Evolutionary conservation across 441 rosid genomes (phyloP).

Genomic region (Mallotus repandus): DNA sequence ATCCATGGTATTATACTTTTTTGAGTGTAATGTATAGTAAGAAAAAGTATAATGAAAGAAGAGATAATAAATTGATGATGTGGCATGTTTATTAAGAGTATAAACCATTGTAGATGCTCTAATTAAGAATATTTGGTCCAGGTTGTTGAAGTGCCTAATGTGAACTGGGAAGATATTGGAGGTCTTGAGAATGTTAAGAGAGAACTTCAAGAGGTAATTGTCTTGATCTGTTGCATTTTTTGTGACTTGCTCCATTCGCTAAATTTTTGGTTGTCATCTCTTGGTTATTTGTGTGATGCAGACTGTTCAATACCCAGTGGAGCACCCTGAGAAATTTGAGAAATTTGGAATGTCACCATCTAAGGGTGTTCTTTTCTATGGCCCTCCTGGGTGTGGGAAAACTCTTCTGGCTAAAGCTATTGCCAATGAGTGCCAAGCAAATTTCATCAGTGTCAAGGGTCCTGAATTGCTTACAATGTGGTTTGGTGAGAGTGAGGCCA

Average conservation of each 20-base stretch:
- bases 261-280: not conserved
- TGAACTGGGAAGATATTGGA: conserved; percentile 65
- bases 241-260: not conserved
- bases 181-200: conserved; percentile 36
- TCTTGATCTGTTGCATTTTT: not conserved
- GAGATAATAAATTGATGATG: no score
- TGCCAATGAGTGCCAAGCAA: conserved; percentile 73
- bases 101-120: no score
- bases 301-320: conserved; percentile 85
- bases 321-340: conserved; percentile 85
- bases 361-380: conserved; percentile 73
- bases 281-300: conserved; percentile 15
- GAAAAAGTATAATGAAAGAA: no score
- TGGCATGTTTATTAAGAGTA: no score
- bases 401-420: conserved; percentile 75
- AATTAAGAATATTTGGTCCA: conserved; percentile 16
- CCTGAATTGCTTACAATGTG: conserved; percentile 81
- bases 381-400: conserved; percentile 80
- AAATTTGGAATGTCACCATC: conserved; percentile 85
- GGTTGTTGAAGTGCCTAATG: conserved; percentile 73
- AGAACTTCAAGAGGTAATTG: conserved; percentile 39
- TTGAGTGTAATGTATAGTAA: no score
- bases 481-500: conserved; percentile 79
- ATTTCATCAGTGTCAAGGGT: conserved; percentile 69
- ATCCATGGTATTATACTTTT: no score